These are phyloP conservation scores for Gnaphalium uliginosum DNA, from an alignment of 129 eudicot genomes.

Conservation along the genomic window DNA sequence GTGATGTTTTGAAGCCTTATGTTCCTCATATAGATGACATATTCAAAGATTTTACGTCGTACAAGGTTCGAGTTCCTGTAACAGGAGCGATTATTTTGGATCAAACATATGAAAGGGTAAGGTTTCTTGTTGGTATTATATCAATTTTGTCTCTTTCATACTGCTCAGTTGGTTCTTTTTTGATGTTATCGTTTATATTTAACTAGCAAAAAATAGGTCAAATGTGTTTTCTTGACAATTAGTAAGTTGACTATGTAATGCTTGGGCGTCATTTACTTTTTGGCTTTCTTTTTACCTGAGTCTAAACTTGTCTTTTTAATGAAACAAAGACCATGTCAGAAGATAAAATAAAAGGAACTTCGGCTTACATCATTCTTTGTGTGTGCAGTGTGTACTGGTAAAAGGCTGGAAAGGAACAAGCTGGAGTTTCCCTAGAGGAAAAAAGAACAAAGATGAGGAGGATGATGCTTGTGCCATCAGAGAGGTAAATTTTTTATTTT, in stretches of 20 bases:
- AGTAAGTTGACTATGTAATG: neutral
- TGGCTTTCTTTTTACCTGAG: neutral
- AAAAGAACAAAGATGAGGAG: constrained; percentile 97
- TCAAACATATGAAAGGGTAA: constrained; percentile 90
- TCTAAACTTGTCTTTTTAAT: neutral
- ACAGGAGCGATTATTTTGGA: constrained; percentile 98
- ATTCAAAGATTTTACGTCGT: constrained; percentile 95
- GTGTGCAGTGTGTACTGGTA: constrained; percentile 84
- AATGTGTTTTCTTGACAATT: neutral
- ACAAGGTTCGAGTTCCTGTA: constrained; percentile 98
- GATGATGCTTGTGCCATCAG: constrained; percentile 95
- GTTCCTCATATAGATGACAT: constrained; percentile 95
- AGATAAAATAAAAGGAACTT: neutral
- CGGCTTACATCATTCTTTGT: neutral
- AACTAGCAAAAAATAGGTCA: neutral
- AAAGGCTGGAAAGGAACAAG: constrained; percentile 99
- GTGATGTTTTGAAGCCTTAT: constrained; percentile 96
- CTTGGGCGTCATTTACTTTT: neutral
- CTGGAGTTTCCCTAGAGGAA: constrained; percentile 99
- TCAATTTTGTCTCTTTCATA: neutral
- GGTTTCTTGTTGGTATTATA: constrained; percentile 9
- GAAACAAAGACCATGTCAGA: constrained; percentile 16
- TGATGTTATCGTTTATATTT: too few species aligned
- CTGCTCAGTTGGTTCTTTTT: neutral
- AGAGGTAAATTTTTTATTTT: constrained; percentile 63